A percentile compares a stretch with the other conserved stretches of the same genome.
Evolutionary conservation across 345 rosid genomes (phyloP).

Genomic region (Isatis tinctoria): DNA sequence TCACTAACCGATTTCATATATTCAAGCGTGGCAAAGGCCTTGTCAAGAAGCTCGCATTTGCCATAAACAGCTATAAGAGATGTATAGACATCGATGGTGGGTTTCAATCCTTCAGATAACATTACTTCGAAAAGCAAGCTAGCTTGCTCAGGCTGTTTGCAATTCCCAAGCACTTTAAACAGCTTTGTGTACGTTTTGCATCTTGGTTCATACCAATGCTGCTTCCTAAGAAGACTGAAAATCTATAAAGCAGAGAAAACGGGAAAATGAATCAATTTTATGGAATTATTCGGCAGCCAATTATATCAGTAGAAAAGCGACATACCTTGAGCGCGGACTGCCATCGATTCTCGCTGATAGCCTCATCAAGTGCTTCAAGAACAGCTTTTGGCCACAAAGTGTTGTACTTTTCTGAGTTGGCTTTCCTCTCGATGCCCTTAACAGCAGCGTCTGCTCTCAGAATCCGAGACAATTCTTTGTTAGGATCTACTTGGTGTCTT

Average conservation of each 20-base stretch:
- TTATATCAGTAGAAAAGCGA: neutral
- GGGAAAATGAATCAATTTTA: neutral
- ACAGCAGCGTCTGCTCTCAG: constrained; percentile 70
- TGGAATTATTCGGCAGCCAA: neutral
- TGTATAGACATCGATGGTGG: constrained; percentile 74
- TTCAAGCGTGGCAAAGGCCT: constrained; percentile 54
- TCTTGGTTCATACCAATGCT: constrained; percentile 78
- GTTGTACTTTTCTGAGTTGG: constrained; percentile 62
- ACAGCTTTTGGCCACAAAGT: constrained; percentile 83
- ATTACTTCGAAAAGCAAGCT: constrained; percentile 59
- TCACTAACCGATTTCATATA: constrained; percentile 68
- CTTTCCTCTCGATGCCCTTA: constrained; percentile 59
- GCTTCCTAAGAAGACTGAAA: constrained; percentile 68
- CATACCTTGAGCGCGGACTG: constrained; percentile 68
- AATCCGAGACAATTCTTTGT: constrained; percentile 58
- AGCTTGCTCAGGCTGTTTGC: constrained; percentile 67
- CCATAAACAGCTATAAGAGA: constrained; percentile 72
- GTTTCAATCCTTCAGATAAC: constrained; percentile 65
- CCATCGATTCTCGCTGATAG: constrained; percentile 51
- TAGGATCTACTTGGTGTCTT: constrained; percentile 42
- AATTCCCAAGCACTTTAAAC: constrained; percentile 72
- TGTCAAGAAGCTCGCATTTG: constrained; percentile 45
- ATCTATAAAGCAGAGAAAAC: constrained; percentile 39
- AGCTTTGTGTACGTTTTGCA: constrained; percentile 60
- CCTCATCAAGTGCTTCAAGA: constrained; percentile 81